phyloP scores from a whole-genome alignment of 495 filamentous ascomycete species.

The Achaetomiella virescens region DNA sequence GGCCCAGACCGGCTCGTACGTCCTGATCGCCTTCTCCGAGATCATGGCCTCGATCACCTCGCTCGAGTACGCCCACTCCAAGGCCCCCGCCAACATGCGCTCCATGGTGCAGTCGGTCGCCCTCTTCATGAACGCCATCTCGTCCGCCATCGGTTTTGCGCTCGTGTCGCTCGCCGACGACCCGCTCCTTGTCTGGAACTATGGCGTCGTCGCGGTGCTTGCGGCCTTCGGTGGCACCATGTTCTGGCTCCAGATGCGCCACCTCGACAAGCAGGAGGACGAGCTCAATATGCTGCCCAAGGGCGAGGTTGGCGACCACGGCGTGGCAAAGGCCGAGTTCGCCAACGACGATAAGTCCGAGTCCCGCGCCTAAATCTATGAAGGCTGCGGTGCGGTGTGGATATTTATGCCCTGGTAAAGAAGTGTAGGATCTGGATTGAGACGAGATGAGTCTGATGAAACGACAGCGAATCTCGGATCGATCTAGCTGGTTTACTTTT shows the following conservation, averaged over 20 bases:
- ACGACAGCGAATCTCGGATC: not conserved
- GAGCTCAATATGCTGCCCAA: slow-evolving; percentile 50
- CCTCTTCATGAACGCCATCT: slow-evolving; percentile 65
- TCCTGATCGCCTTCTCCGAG: slow-evolving; percentile 67
- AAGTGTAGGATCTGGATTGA: not conserved
- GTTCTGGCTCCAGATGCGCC: slow-evolving; percentile 58
- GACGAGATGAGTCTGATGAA: not conserved
- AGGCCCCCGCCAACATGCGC: slow-evolving; percentile 73
- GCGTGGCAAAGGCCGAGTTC: not conserved
- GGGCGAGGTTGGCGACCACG: slow-evolving; percentile 9
- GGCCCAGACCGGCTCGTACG: slow-evolving; percentile 57
- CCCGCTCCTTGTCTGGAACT: slow-evolving; percentile 60
- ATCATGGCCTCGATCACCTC: slow-evolving; percentile 62
- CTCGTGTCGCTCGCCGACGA: slow-evolving; percentile 60
- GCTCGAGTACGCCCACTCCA: slow-evolving; percentile 68
- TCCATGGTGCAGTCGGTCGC: slow-evolving; percentile 62
- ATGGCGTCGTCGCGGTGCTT: slow-evolving; percentile 55
- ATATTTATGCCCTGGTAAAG: not conserved
- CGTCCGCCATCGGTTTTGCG: slow-evolving; percentile 61
- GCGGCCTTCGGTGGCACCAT: slow-evolving; percentile 51
- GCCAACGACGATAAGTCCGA: not conserved
- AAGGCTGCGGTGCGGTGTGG: not conserved
- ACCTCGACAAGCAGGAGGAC: slow-evolving; percentile 59
- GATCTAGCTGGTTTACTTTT: no score
- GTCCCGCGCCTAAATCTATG: not conserved